A percentile compares a stretch with the other conserved stretches of the same genome.
phyloP scores from a whole-genome alignment of 169 alveolate genomes.

The Babesia bigemina region DNA sequence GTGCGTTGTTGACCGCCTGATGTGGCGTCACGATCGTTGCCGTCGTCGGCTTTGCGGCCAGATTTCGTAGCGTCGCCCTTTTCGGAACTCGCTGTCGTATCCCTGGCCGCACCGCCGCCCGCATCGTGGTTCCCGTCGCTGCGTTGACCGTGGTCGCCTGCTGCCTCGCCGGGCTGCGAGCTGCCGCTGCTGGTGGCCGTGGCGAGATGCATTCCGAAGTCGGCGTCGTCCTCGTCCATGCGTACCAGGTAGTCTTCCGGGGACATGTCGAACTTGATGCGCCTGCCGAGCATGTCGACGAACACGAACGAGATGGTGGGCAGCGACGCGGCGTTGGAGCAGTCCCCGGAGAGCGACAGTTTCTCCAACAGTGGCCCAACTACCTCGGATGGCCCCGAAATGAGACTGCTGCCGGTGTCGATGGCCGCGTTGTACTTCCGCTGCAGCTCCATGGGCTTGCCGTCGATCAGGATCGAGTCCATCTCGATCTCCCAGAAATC shows the following conservation, averaged over 20 bases:
- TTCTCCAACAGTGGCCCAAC: conserved; percentile 76
- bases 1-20: not conserved
- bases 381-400: conserved; percentile 84
- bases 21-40: not conserved
- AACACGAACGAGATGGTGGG: conserved; percentile 80
- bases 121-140: no score
- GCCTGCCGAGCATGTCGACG: conserved; percentile 69
- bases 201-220: not conserved
- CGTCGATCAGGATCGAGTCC: conserved; percentile 78
- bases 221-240: conserved; percentile 60
- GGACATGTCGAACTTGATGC: conserved; percentile 65
- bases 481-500: conserved; percentile 89
- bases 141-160: not conserved
- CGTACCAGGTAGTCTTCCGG: conserved; percentile 72
- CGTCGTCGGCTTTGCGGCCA: not conserved
- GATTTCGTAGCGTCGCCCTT: not conserved
- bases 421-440: conserved; percentile 87
- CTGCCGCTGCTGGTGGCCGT: not conserved
- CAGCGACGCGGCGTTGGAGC: conserved; percentile 74
- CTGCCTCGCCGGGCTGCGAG: not conserved
- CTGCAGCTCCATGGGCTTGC: conserved; percentile 68
- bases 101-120: not conserved
- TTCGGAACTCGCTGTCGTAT: not conserved
- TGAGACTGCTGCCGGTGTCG: conserved; percentile 88
- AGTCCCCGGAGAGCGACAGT: conserved; percentile 74